Percentiles rank a stretch among this genome's conserved stretches.
Evolutionary conservation across 2,329 filamentous ascomycete genomes (phyloP).

Genomic region (Orbilia oligospora): DNA sequence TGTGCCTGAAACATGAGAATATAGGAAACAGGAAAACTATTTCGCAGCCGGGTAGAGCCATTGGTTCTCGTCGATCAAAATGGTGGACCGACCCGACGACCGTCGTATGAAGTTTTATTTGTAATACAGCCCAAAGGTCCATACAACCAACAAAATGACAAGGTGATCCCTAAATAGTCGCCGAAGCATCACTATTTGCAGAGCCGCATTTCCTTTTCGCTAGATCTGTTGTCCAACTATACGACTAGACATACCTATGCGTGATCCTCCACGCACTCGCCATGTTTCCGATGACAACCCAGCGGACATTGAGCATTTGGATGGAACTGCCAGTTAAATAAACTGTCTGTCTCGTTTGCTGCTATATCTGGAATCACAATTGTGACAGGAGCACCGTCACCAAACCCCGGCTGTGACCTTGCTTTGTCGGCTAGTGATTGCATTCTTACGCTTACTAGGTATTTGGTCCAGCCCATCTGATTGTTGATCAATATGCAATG

Average conservation of each 20-base stretch:
- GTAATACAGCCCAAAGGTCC: background rate
- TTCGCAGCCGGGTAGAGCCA: too few species aligned
- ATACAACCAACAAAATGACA: too few species aligned
- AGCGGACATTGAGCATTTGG: slow-evolving; percentile 28
- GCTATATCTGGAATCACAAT: slow-evolving; percentile 43
- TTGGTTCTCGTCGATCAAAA: background rate
- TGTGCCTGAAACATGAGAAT: background rate
- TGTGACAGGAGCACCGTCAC: slow-evolving; percentile 43
- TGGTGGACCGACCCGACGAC: background rate
- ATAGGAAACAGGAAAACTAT: background rate
- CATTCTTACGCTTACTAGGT: slow-evolving; percentile 52
- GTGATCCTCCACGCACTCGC: slow-evolving; percentile 26
- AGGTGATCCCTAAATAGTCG: too few species aligned
- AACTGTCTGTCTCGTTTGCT: slow-evolving; percentile 47
- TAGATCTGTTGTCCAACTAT: too few species aligned
- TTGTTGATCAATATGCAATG: background rate
- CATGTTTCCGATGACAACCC: slow-evolving; percentile 46
- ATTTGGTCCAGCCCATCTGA: slow-evolving; percentile 51
- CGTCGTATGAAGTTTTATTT: slow-evolving; percentile 18
- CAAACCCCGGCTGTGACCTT: slow-evolving; percentile 36
- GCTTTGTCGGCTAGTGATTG: slow-evolving; percentile 47
- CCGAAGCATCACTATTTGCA: too few species aligned
- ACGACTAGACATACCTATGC: background rate
- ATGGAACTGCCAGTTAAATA: slow-evolving; percentile 54
- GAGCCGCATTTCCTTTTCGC: too few species aligned